Evolutionary conservation across 345 rosid species (phyloP).

Genomic region (Ceriops zippeliana): DNA sequence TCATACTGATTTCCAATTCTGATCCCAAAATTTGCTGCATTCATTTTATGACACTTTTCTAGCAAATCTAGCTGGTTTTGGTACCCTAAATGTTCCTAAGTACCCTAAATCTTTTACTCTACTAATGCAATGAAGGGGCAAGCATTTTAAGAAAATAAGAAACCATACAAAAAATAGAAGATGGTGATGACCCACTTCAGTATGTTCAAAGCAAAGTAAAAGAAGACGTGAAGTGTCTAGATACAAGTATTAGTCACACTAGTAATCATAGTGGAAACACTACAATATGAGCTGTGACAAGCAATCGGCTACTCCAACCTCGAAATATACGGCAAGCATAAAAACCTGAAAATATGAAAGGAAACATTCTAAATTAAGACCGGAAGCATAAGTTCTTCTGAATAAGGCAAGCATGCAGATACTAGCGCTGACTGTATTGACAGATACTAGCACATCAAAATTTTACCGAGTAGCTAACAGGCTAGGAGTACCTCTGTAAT

Average conservation of each 20-base stretch:
- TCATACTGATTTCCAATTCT: no score
- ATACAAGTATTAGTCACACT: not conserved
- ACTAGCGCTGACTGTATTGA: constrained; percentile 17
- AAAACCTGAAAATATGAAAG: not conserved
- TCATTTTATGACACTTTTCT: no score
- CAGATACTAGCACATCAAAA: constrained; percentile 20
- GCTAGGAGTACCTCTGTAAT: constrained; percentile 7
- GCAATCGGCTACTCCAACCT: constrained; percentile 1
- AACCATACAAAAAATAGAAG: not conserved
- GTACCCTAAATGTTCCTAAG: no score
- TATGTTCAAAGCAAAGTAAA: not conserved
- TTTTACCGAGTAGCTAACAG: constrained; percentile 2
- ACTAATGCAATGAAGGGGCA: no score
- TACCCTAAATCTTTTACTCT: no score
- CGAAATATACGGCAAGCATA: not conserved
- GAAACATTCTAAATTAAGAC: not conserved
- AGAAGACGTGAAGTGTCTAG: not conserved
- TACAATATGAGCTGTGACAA: not conserved
- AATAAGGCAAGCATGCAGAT: constrained; percentile 13
- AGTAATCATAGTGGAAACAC: not conserved
- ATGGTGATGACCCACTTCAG: not conserved
- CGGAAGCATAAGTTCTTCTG: constrained; percentile 5
- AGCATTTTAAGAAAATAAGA: not conserved
- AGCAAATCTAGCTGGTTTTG: no score
- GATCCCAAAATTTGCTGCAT: no score